phyloP scores from a whole-genome alignment of 805 yeast genomes.

The Lipomyces orientalis region DNA sequence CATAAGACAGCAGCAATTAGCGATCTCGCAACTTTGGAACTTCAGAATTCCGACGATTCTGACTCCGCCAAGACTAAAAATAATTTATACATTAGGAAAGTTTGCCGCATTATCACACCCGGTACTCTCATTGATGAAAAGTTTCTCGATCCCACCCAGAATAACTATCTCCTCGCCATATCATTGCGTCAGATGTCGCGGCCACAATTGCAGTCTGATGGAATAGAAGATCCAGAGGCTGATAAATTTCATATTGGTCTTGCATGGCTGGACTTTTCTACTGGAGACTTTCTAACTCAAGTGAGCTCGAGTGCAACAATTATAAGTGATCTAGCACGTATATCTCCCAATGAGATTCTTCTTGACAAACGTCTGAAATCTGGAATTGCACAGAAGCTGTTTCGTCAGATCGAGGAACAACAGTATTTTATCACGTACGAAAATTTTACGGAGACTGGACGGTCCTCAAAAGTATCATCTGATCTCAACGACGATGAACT shows the following conservation, averaged over 20 bases:
- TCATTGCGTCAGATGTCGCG: conserved; percentile 34
- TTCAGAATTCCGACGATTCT: background rate
- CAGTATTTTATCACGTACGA: conserved; percentile 52
- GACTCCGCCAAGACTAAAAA: conserved; percentile 8
- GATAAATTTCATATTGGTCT: conserved; percentile 58
- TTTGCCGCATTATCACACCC: conserved; percentile 83
- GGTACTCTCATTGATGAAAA: conserved; percentile 92
- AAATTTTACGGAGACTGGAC: conserved; percentile 4
- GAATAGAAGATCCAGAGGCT: conserved; percentile 17
- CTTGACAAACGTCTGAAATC: conserved; percentile 42
- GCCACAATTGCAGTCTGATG: conserved; percentile 15
- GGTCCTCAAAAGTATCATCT: background rate
- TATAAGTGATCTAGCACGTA: conserved; percentile 73
- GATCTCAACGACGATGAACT: conserved; percentile 1
- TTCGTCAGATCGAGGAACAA: conserved; percentile 28
- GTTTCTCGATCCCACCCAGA: conserved; percentile 71
- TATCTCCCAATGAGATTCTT: conserved; percentile 80
- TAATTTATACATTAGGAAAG: conserved; percentile 61
- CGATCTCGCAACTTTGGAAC: conserved; percentile 39
- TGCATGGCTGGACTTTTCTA: conserved; percentile 87
- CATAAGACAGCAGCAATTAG: conserved; percentile 32
- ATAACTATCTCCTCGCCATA: conserved; percentile 72
- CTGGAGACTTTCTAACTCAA: conserved; percentile 78
- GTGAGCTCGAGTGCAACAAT: conserved; percentile 64
- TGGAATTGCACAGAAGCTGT: conserved; percentile 13